Evolutionary conservation across 2,329 filamentous ascomycete genomes (phyloP), one percentile per base, ranked within the genome.

Genomic region (Sphaerulina musiva): DNA sequence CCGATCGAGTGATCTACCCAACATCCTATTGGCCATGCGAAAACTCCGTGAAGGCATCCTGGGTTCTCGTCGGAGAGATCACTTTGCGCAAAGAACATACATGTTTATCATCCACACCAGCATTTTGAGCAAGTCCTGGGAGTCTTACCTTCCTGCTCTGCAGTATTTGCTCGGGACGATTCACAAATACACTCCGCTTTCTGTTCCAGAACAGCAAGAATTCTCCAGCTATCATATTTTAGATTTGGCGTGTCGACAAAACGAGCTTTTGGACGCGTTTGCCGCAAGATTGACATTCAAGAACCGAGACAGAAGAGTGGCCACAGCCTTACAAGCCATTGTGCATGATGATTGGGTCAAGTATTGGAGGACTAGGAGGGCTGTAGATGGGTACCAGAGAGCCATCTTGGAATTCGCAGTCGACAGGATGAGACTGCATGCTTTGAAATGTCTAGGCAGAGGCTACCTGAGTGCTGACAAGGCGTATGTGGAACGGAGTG

Each of bases 41-140:
- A 97, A 96, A 70, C 81, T 98, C 32, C 84, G 93, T 53, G 93
- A 98, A 74, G 91, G 86, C 23, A 85, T 97, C 46, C 82, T 95
- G 2, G 88, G 88, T 10, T 84, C 87, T 7, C 82, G 83, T 50
- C 83, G 91, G 17, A 76, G 78, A 36, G 87, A 95, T 67, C 77
- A 81, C 49, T 98, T 98, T 71, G 85, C 92, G 1, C 83, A 87
- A n/a, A 84, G 90, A 62, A 88, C 85, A 12, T 95, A 97, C 72
- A 83, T 95, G 58, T 97, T 97, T 76, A 89, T 88, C 64, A 88
- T 95, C 64, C 86, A 91, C 51, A 78, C 91, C 26, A 84, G 87
- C 23, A 85, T 98, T 58, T 80, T 95, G 34, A 83, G 86, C 54
- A 83, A 84, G 59, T 85, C 95, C 63, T 87, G 86, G 62, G 89